These are phyloP conservation scores for Umbilicus rupestris DNA, from an alignment of 164 flowering plant species.

Conservation along the genomic window DNA sequence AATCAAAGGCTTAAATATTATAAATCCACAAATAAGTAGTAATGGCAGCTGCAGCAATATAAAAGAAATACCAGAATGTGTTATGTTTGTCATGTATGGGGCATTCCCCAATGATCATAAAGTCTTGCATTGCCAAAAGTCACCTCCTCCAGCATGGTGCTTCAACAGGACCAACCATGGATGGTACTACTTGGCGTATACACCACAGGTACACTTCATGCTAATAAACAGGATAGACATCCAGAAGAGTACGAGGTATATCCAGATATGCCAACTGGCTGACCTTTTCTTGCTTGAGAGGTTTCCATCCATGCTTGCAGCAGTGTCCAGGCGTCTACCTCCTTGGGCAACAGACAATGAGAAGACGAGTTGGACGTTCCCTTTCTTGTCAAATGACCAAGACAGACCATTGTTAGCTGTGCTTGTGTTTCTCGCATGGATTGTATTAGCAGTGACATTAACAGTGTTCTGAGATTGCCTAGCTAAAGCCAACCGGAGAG, in stretches of 20 bases:
- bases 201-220: conserved; percentile 24
- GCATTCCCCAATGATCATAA: too few relatives aligned
- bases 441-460: conserved; percentile 47
- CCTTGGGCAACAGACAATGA: conserved; percentile 22
- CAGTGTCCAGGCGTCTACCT: conserved; percentile 6
- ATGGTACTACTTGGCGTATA: conserved; percentile 23
- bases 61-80: too few relatives aligned
- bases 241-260: conserved; percentile 37
- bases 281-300: conserved; percentile 26
- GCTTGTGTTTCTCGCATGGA: conserved; percentile 27
- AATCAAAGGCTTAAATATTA: too few relatives aligned
- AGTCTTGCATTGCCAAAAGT: too few relatives aligned
- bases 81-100: too few relatives aligned
- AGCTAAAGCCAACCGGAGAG: conserved; percentile 24
- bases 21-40: too few relatives aligned
- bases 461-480: conserved; percentile 35
- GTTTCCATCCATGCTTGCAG: conserved; percentile 13
- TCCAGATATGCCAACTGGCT: conserved; percentile 17
- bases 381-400: conserved; percentile 29
- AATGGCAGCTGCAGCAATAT: too few relatives aligned
- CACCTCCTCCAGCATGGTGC: background rate
- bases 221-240: conserved; percentile 36
- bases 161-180: background rate
- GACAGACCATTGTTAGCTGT: conserved; percentile 20
- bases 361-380: conserved; percentile 25